phyloP scores from a whole-genome alignment of 371 early-diverging fungal species.

The Mucor velutinosus region DNA sequence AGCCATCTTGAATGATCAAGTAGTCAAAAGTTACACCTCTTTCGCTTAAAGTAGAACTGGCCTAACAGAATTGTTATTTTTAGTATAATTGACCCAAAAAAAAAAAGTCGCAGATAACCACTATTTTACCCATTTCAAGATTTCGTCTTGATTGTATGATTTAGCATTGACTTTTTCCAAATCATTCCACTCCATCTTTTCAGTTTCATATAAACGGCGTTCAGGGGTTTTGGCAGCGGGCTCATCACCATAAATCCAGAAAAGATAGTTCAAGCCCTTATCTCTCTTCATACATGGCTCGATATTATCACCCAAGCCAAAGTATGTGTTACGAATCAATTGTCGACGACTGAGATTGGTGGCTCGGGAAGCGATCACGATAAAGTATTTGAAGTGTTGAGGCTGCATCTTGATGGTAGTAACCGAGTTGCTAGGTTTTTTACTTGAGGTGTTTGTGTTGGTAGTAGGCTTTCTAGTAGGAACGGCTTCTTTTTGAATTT shows the following conservation, averaged over 20 bases:
- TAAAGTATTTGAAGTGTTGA: constrained; percentile 47
- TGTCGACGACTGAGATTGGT: constrained; percentile 44
- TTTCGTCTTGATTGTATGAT: constrained; percentile 33
- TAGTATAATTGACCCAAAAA: background rate
- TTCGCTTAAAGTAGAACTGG: constrained; percentile 9
- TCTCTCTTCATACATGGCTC: constrained; percentile 57
- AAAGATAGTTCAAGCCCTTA: constrained; percentile 47
- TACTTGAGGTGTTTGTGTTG: background rate
- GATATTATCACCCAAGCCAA: constrained; percentile 55
- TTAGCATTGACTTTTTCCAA: constrained; percentile 25
- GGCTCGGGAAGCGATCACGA: constrained; percentile 54
- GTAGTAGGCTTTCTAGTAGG: background rate
- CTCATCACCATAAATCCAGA: constrained; percentile 54
- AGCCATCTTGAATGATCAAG: constrained; percentile 42
- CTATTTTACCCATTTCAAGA: constrained; percentile 41
- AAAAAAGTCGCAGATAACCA: background rate
- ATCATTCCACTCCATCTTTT: constrained; percentile 61
- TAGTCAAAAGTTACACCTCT: constrained; percentile 40
- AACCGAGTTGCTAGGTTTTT: constrained; percentile 12
- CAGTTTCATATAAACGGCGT: constrained; percentile 52
- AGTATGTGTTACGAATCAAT: constrained; percentile 54
- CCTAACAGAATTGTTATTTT: constrained; percentile 11
- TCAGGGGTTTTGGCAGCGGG: constrained; percentile 27
- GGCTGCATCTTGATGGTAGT: constrained; percentile 20
- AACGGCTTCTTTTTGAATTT: background rate